Evolutionary conservation across 164 flowering plant species (phyloP), one percentile per base, ranked within the genome.

Genomic region (Taxillus chinensis): DNA sequence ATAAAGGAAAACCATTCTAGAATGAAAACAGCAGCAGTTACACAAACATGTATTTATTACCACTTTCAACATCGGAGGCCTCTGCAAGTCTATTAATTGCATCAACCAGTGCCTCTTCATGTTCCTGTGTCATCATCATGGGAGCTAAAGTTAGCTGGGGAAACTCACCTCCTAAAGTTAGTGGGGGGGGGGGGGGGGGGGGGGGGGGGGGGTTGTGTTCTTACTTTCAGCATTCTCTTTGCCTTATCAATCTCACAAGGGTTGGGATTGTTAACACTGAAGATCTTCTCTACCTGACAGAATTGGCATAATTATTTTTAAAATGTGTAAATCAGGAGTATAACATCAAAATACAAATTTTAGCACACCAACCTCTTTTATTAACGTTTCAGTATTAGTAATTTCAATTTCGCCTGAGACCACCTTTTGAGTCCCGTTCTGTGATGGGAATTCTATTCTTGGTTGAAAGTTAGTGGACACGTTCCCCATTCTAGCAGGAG

Each of bases 201-300:
- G 27, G 27, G 27, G 27, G 10, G 46, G 8, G 10, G 46, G 46
- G 9, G 12, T 15, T 8, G 0, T 8, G 4, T 37, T 50, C 70
- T 66, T 64, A 95, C 99, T 74, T 80, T 85, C n/a, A 95, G 80
- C 80, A 82, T 71, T 71, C 78, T 81, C 80, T 82, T 91, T 57
- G 99, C 97, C 74, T 80, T 95, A 42, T 80, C 90, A 60, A 91
- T 73, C 76, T 91, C 97, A 15, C 67, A 41, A 52, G 76, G 83
- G 74, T 89, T 86, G 8, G 96, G 92, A 77, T 79, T 78, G 68
- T 62, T 82, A 37, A 77, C 69, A 74, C 60, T 71, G 51, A 91
- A 80, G 55, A 91, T 79, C 64, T 70, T 86, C 73, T 91, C 95
- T 58, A 91, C 97, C 99, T 95, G 78, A 52, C 41, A 48, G 51